A percentile compares a stretch with the other conserved stretches of the same genome.
Evolutionary conservation across 2,329 filamentous ascomycete genomes (phyloP).

Genomic region (Colletotrichum lentis): DNA sequence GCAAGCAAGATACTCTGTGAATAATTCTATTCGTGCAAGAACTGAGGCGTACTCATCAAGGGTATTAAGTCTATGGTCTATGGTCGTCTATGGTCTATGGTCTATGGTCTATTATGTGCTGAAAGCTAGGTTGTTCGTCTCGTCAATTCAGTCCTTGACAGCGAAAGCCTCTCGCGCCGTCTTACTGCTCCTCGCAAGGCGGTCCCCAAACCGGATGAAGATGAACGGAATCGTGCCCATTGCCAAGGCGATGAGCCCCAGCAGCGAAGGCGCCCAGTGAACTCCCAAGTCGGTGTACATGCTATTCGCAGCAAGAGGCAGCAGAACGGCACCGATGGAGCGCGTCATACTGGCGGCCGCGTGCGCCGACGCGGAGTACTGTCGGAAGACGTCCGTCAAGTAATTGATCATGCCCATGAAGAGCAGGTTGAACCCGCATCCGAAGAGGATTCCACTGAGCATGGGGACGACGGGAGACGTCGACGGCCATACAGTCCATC

Average conservation of each 20-base stretch:
- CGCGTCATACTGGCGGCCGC: constrained; percentile 47
- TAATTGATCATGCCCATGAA: constrained; percentile 51
- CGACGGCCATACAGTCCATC: constrained; percentile 61
- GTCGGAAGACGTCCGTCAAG: constrained; percentile 47
- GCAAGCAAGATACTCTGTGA: no score
- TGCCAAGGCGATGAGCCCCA: constrained; percentile 44
- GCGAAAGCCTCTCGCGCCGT: constrained; percentile 26
- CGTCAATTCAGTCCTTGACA: neutral
- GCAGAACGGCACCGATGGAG: constrained; percentile 46
- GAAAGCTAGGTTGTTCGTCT: neutral
- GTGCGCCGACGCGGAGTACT: constrained; percentile 48
- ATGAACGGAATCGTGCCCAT: constrained; percentile 48
- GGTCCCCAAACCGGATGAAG: constrained; percentile 46
- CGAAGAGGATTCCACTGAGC: constrained; percentile 55
- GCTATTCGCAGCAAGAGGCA: constrained; percentile 46
- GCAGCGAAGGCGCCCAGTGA: constrained; percentile 49
- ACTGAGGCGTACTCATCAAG: no score
- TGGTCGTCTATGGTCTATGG: neutral
- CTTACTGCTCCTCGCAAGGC: constrained; percentile 43
- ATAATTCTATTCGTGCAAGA: no score
- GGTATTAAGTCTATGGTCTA: neutral
- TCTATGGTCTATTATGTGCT: neutral
- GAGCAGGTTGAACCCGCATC: constrained; percentile 46
- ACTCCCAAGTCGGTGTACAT: constrained; percentile 48
- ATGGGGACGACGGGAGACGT: constrained; percentile 49